Base-by-base conservation (phyloP, 1,284 basidiomycete genomes). In the Ustilago bromivora region DNA sequence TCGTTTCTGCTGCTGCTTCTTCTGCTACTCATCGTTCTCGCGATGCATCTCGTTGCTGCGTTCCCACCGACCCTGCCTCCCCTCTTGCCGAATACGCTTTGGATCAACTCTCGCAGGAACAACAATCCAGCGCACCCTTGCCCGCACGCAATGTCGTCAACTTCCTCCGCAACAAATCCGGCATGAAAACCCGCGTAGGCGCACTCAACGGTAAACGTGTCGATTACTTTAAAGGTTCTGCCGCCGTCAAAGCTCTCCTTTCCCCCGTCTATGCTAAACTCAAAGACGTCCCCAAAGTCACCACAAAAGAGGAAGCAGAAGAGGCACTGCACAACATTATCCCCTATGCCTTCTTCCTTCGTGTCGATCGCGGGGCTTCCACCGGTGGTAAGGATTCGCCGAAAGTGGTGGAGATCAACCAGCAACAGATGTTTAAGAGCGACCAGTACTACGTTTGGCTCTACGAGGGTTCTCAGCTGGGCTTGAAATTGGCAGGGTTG, bases 381-480 rank as follows among this genome's bases (percentile, higher is more conserved):
- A 77, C 71, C 12, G 76, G 71, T 10, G 74, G 67, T 51, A 83
- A 82, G 53, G 81, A 80, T 32, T 66, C 71, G 28, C 76, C 75
- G 28, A 69, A 71, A 43, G 66, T 66, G 4, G 75, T 78, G 36
- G 90, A 92, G 78, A 90, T 99, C 85, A 92, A 92, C 67, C 92
- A 88, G 41, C 87, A 91, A 74, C 97, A 98, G 86, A 88, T 90
- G 76, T 96, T 86, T 69, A 81, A 83, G 66, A 56, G 52, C 49
- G 84, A 86, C 8, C 47, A 82, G 17, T 67, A 86, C 75, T 99
- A 94, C 86, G 95, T 93, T 19, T 99, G 96, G 96, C 94, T 99
- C 87, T 95, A 95, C 87, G 95, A 97, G 77, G 95, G 95, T 46
- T 93, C 93, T 3, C 95, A 98, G 85, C 92, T 95, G 89, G 94